Base-by-base conservation (phyloP, 768 basidiomycete species). In the Boletus vinaceobasis region DNA sequence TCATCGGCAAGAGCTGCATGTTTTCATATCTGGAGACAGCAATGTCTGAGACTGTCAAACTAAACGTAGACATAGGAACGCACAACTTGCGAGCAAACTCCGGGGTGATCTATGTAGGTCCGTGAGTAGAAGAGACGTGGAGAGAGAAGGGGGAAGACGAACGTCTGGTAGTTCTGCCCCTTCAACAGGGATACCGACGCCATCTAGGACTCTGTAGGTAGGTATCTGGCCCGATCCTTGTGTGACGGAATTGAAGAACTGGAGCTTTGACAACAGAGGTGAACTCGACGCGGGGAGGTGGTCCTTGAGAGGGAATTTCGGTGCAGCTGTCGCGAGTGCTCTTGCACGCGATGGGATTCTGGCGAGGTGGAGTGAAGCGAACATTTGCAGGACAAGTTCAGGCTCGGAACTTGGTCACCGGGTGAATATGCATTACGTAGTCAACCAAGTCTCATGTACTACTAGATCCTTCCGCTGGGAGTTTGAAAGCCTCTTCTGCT, bases 161-260 rank as follows among this genome's bases (percentile, higher is more conserved):
- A 90, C 93, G 68, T 93, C 84, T 58, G 92, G 91, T 15, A 88
- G 65, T 56, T 84, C 77, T 4, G 88, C 91, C 0, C 85, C 89
- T 6, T 89, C 80, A 17, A 94, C 72, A 6, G 83, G 81, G 59
- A 81, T 72, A 3, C 94, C 95, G 48, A 81, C 74, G 29, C 91
- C 87, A 71, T 94, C 94, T 31, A 98, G 72, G 1, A 97, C 80
- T 47, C 94, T 80, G 72, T 86, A 96, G 5, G 93, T 90, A 4
- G 94, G 91, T 61, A 96, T 93, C 61, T 80, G 80, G 21, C 77
- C 75, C 14, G 78, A 76, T 39, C 78, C 79, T 9, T 75, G 75
- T 35, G 80, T 81, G 29, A 93, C 83, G 0, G 89, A 82, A 70
- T 92, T 92, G 76, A 93, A 87, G 76, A 92, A 93, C 47, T 84